Conservation (phyloP, 352 stramenopile species). For the Aphanomyces stellatus region DNA sequence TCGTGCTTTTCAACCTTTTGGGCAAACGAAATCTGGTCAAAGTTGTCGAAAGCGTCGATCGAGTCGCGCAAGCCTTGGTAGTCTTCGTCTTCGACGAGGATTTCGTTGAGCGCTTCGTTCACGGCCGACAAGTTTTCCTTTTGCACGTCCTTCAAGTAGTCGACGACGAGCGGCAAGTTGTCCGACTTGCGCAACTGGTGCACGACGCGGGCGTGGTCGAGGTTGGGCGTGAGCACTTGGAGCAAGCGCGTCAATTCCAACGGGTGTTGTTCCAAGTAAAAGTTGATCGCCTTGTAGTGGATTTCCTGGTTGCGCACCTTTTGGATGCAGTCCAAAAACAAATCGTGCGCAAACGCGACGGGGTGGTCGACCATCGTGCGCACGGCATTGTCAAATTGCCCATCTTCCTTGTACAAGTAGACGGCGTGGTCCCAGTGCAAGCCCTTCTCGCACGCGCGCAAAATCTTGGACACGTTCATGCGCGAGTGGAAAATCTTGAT, state of each 20-base stretch:
- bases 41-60: conserved; percentile 99
- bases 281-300: conserved; percentile 99
- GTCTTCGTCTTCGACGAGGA: conserved; percentile 95
- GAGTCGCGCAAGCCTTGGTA: conserved; percentile 95
- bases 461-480: conserved; percentile 98
- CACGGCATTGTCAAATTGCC: conserved; percentile 98
- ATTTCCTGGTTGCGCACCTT: conserved; percentile 99
- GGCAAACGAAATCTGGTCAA: conserved; percentile 98
- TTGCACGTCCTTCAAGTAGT: conserved; percentile 98
- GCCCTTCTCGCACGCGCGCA: conserved; percentile 97
- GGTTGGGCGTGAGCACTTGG: conserved; percentile 96
- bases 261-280: conserved; percentile 98
- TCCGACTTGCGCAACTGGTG: conserved; percentile 97
- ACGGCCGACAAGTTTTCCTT: conserved; percentile 98
- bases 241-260: conserved; percentile 95
- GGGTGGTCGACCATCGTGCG: conserved; percentile 99
- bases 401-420: conserved; percentile 99
- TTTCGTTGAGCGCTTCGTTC: conserved; percentile 99
- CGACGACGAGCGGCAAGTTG: conserved; percentile 94
- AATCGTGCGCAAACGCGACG: conserved; percentile 95
- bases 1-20: conserved; percentile 99
- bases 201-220: conserved; percentile 98
- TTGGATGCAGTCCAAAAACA: conserved; percentile 99
- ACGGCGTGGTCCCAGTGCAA: conserved; percentile 97
- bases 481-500: conserved; percentile 99